Base-by-base conservation (phyloP, 2,329 filamentous ascomycete species). In the Alternaria conjuncta region DNA sequence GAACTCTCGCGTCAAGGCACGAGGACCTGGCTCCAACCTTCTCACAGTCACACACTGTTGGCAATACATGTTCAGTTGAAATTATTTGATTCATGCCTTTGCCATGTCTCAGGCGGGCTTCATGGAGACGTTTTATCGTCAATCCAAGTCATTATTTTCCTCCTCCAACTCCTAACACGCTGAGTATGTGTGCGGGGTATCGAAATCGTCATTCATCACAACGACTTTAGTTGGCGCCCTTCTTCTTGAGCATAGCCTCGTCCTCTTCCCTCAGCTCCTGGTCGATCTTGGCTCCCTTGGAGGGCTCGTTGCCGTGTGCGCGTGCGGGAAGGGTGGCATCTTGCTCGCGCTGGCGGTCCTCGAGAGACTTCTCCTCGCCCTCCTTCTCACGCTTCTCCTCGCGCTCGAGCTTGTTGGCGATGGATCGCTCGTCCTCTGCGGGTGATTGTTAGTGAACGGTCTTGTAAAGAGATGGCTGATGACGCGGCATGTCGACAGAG, bases 281-380 rank as follows among this genome's bases (percentile, higher is more conserved):
- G 78, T 94, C 91, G 61, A 93, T 85, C 84, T 91, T 87, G 23
- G 91, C 91, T 18, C 91, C 91, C 74, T 84, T 87, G 20, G 88
- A 91, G 2, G 91, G 91, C 81, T 93, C 85, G 76, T 93, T 93
- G 64, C 90, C 90, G 75, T 94, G 90, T 67, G 84, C 75, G 70
- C 81, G 86, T 59, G 90, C 91, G 13, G 82, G 81, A 46, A 82
- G 69, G 4, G 79, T 92, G 4, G 90, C 85, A 70, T 93, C 89
- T 72, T 87, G 80, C 81, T 91, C 86, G 71, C 72, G 76, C 71
- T 65, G 72, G 43, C 50, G 69, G 71, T 84, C 82, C 47, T 79
- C 66, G 49, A 71, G 68, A 61, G 75, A 69, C 55, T 70, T 57
- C 21, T 67, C 66, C 30, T 81, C 76, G 1, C 63, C 60, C 26